Conservation (phyloP, 345 rosid species). For the Moringa oleifera region DNA sequence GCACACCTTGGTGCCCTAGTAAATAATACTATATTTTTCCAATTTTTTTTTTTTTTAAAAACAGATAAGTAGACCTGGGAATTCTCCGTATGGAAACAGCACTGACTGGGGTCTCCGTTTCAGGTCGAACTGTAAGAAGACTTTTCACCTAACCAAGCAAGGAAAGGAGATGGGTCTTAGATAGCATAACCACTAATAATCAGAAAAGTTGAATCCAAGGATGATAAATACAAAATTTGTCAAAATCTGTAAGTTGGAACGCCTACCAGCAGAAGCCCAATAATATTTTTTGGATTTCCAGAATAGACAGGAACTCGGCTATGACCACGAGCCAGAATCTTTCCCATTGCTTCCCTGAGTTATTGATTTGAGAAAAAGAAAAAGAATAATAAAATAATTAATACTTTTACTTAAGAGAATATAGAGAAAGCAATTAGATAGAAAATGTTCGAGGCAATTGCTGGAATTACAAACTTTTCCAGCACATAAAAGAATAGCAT, state of each 20-base stretch:
- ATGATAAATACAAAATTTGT: not conserved
- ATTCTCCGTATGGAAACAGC: slow-evolving; percentile 89
- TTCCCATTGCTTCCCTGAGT: slow-evolving; percentile 90
- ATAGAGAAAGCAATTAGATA: not conserved
- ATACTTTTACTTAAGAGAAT: not conserved
- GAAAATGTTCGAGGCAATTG: not conserved
- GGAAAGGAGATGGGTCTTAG: slow-evolving; percentile 1
- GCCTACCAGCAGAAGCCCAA: slow-evolving; percentile 89
- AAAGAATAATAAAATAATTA: not conserved
- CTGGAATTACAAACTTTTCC: not conserved
- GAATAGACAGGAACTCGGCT: slow-evolving; percentile 94
- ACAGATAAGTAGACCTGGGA: slow-evolving; percentile 51
- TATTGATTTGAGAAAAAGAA: not conserved
- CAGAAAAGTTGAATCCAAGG: not conserved
- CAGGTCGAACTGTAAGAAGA: slow-evolving; percentile 94
- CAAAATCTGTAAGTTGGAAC: slow-evolving; percentile 12
- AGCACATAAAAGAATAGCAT: no score
- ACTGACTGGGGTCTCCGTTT: slow-evolving; percentile 86
- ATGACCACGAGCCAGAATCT: slow-evolving; percentile 90
- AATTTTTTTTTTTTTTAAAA: no score
- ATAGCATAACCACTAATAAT: slow-evolving; percentile 2
- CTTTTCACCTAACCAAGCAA: slow-evolving; percentile 66
- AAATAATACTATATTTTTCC: no score
- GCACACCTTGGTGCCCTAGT: no score
- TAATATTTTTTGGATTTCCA: slow-evolving; percentile 75